Conservation (phyloP, 257 asterid genomes). For the Nicotiana obtusifolia region DNA sequence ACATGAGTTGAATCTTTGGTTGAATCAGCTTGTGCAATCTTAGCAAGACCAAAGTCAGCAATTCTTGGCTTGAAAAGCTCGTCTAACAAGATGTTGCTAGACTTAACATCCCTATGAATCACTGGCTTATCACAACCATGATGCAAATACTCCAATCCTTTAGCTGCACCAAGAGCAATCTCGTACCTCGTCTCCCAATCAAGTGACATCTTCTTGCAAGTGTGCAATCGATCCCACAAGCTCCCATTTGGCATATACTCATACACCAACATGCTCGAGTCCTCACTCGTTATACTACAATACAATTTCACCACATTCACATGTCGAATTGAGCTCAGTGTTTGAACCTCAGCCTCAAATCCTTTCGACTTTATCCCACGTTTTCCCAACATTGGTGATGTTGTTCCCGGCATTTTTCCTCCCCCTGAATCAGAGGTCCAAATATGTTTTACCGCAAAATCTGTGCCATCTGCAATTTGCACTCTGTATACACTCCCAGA, state of each 20-base stretch:
- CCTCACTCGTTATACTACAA: slow-evolving; percentile 81
- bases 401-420: slow-evolving; percentile 18
- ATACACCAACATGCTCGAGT: slow-evolving; percentile 79
- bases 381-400: slow-evolving; percentile 43
- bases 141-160: slow-evolving; percentile 84
- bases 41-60: slow-evolving; percentile 92
- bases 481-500: slow-evolving; percentile 72
- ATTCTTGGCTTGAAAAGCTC: slow-evolving; percentile 66
- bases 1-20: slow-evolving; percentile 53
- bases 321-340: slow-evolving; percentile 78
- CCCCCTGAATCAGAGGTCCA: slow-evolving; percentile 36
- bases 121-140: slow-evolving; percentile 70
- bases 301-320: slow-evolving; percentile 78
- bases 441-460: slow-evolving; percentile 68
- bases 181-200: slow-evolving; percentile 80
- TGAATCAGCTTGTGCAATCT: slow-evolving; percentile 41
- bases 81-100: slow-evolving; percentile 86
- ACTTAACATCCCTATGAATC: slow-evolving; percentile 86
- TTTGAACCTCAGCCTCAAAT: slow-evolving; percentile 74
- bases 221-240: slow-evolving; percentile 74
- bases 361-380: slow-evolving; percentile 34
- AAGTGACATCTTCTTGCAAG: slow-evolving; percentile 37
- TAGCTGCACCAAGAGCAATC: slow-evolving; percentile 81
- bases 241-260: slow-evolving; percentile 95
- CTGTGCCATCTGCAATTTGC: slow-evolving; percentile 33